Conservation (phyloP, 1,284 basidiomycete species). For the Rhodotorula sp. region DNA sequence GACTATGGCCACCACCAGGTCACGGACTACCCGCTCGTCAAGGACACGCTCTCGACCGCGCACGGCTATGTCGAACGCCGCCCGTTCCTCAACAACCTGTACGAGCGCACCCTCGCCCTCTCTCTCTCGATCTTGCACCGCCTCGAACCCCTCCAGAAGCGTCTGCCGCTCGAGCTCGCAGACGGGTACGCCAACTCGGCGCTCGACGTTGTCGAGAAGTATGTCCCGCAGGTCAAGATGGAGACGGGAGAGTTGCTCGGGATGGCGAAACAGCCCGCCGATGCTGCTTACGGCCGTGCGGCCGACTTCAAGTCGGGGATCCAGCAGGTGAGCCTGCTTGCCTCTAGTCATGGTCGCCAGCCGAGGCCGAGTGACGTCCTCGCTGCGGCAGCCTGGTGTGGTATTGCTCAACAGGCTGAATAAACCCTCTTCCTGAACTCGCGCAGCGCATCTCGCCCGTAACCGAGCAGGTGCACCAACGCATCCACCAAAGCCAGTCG, state of each 20-base stretch:
- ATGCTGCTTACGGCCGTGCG: slow-evolving; percentile 25
- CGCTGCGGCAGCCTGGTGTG: no score
- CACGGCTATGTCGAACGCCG: slow-evolving; percentile 25
- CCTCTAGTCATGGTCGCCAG: not conserved
- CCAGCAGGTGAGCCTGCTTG: slow-evolving; percentile 15
- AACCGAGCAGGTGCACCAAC: slow-evolving; percentile 23
- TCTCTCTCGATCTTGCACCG: slow-evolving; percentile 21
- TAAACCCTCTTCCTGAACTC: not conserved
- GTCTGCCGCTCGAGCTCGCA: slow-evolving; percentile 32
- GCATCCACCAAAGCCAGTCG: slow-evolving; percentile 24
- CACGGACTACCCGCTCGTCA: slow-evolving; percentile 36
- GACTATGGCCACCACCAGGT: slow-evolving; percentile 13
- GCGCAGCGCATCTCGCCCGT: slow-evolving; percentile 26
- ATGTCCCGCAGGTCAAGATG: slow-evolving; percentile 36
- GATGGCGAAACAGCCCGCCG: slow-evolving; percentile 28
- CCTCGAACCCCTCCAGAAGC: slow-evolving; percentile 33
- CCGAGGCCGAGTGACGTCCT: not conserved
- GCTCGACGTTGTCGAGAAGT: slow-evolving; percentile 37
- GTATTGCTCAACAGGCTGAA: not conserved
- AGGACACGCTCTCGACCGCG: slow-evolving; percentile 33
- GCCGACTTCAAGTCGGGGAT: slow-evolving; percentile 24
- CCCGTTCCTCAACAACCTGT: slow-evolving; percentile 24
- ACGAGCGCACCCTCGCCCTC: slow-evolving; percentile 20
- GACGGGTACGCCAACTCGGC: slow-evolving; percentile 35
- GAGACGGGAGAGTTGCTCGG: slow-evolving; percentile 29